Percentiles rank a stretch among this genome's conserved stretches.
phyloP scores from a whole-genome alignment of 441 rosid species.

The Populus trichocarpa region DNA sequence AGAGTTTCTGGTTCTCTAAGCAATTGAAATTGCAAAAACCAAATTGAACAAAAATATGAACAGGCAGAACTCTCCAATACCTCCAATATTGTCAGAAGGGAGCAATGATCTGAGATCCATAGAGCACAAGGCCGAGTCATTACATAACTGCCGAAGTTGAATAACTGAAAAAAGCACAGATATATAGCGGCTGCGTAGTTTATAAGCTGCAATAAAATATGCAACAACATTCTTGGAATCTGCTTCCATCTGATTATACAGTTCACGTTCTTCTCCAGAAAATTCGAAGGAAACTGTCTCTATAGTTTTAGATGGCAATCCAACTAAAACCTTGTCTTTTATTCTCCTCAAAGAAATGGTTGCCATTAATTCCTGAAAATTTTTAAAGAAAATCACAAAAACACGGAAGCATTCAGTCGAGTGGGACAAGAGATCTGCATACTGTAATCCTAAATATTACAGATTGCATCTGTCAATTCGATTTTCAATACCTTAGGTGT shows the following conservation, averaged over 20 bases:
- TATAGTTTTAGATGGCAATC: slow-evolving; percentile 48
- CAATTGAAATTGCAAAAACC: background rate
- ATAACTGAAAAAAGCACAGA: slow-evolving; percentile 66
- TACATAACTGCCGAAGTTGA: slow-evolving; percentile 82
- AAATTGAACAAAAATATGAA: background rate
- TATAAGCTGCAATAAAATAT: slow-evolving; percentile 46
- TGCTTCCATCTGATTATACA: slow-evolving; percentile 78
- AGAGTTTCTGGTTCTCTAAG: background rate
- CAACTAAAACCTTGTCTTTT: slow-evolving; percentile 61
- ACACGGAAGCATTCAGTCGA: background rate
- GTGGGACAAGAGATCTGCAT: background rate
- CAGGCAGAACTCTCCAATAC: slow-evolving; percentile 29
- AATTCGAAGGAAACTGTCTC: slow-evolving; percentile 45
- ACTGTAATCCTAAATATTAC: background rate
- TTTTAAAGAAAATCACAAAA: background rate
- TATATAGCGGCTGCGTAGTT: slow-evolving; percentile 55
- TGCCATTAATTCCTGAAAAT: slow-evolving; percentile 60
- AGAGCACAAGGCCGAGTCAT: slow-evolving; percentile 64
- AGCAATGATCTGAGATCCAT: slow-evolving; percentile 55
- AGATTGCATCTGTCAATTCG: background rate
- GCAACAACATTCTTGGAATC: slow-evolving; percentile 64
- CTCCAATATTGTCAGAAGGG: slow-evolving; percentile 58
- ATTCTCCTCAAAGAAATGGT: slow-evolving; percentile 80
- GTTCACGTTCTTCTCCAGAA: slow-evolving; percentile 64
- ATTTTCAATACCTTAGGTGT: background rate